A percentile compares a stretch with the other conserved stretches of the same genome.
phyloP scores from a whole-genome alignment of 164 flowering plant species.

The Echeveria elegans region DNA sequence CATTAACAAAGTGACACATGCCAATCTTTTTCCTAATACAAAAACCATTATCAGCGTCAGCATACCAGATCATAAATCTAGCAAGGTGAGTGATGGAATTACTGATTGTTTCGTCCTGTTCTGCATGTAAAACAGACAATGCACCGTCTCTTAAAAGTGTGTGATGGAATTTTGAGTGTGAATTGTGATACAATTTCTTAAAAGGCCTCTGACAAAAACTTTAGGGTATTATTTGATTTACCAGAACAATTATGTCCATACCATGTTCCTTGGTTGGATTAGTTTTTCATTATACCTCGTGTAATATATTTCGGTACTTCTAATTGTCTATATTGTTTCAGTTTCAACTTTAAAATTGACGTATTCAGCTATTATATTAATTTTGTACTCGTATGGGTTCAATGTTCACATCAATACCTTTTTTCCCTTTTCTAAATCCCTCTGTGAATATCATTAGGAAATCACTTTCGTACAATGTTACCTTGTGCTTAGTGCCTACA shows the following conservation, averaged over 20 bases:
- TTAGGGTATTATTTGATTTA: background rate
- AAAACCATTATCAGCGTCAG: slow-evolving; percentile 48
- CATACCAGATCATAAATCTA: slow-evolving; percentile 74
- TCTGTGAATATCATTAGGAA: background rate
- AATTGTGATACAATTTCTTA: background rate
- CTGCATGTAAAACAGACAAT: no score
- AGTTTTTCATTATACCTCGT: background rate
- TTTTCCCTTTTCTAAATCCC: background rate
- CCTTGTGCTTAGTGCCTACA: background rate
- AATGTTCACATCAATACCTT: background rate
- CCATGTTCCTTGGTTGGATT: background rate
- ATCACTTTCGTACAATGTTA: background rate
- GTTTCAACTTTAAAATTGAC: background rate
- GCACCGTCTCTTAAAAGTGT: background rate
- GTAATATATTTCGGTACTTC: background rate
- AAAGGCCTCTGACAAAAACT: background rate
- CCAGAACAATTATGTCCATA: background rate
- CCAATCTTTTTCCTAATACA: slow-evolving; percentile 34
- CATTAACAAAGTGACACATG: slow-evolving; percentile 49
- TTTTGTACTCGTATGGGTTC: background rate
- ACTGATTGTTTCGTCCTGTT: no score
- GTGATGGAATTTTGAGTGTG: background rate
- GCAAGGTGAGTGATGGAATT: slow-evolving; percentile 46
- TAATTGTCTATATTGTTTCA: background rate
- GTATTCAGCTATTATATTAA: background rate